These are phyloP conservation scores for Elsinoe batatas DNA, from an alignment of 2,329 filamentous ascomycete genomes.

Conservation along the genomic window DNA sequence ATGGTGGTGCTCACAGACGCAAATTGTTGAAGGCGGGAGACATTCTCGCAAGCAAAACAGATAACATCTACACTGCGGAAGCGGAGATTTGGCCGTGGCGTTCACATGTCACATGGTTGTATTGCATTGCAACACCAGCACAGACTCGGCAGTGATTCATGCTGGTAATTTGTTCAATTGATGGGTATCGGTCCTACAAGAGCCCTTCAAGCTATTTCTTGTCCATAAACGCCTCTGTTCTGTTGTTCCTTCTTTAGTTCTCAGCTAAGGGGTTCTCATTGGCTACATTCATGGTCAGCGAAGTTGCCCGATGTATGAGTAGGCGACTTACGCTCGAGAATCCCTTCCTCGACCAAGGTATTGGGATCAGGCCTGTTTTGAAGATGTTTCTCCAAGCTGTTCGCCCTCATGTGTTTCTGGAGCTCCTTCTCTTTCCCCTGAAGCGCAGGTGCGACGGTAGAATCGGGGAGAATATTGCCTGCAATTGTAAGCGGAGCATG, in stretches of 20 bases:
- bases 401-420: constrained; percentile 76
- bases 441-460: constrained; percentile 66
- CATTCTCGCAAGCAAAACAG: too few relatives aligned
- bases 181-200: constrained; percentile 3
- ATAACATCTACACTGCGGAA: too few relatives aligned
- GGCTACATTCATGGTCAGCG: neutral
- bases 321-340: constrained; percentile 45
- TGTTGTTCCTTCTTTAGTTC: neutral
- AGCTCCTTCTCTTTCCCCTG: constrained; percentile 76
- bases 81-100: too few relatives aligned
- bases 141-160: neutral
- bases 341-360: constrained; percentile 66
- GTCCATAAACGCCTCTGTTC: neutral
- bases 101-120: too few relatives aligned
- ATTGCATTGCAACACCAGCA: too few relatives aligned
- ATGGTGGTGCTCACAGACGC: too few relatives aligned
- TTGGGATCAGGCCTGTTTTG: constrained; percentile 66
- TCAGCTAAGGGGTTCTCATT: constrained; percentile 11
- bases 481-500: neutral
- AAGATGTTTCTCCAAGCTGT: constrained; percentile 80
- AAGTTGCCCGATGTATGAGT: neutral
- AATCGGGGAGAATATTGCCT: constrained; percentile 82
- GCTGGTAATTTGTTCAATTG: neutral
- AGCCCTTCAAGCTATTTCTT: neutral
- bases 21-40: neutral